These are phyloP conservation scores for Metschnikowia anglica DNA, from an alignment of 805 yeast genomes.

Conservation along the genomic window DNA sequence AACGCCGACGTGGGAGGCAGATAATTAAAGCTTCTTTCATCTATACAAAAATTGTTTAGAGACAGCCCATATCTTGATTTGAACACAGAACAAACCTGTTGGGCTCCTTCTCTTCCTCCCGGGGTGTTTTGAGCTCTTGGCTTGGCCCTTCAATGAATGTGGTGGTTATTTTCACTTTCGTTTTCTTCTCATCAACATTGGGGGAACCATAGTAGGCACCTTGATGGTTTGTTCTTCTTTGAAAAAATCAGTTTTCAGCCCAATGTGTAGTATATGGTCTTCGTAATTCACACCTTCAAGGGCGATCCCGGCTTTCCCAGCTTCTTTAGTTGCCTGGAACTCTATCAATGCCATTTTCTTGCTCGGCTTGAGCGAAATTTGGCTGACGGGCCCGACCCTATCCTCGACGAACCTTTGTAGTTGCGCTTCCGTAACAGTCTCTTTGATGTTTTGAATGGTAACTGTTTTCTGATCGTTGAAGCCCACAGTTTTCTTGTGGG, in stretches of 20 bases:
- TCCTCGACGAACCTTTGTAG: slow-evolving; percentile 29
- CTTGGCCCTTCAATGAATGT: neutral
- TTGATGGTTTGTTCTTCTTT: slow-evolving; percentile 5
- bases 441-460: slow-evolving; percentile 27
- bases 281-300: slow-evolving; percentile 42
- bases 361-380: slow-evolving; percentile 47
- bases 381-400: slow-evolving; percentile 34
- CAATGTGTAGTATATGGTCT: slow-evolving; percentile 22
- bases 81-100: no score
- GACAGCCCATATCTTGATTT: no score
- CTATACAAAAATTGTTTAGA: no score
- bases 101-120: no score
- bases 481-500: slow-evolving; percentile 11
- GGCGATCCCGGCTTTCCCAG: slow-evolving; percentile 52
- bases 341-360: slow-evolving; percentile 50
- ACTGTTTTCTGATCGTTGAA: slow-evolving; percentile 24
- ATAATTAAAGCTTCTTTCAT: no score
- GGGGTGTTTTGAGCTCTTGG: neutral
- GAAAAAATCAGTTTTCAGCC: slow-evolving; percentile 16
- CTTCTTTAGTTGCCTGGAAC: slow-evolving; percentile 40
- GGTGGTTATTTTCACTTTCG: slow-evolving; percentile 1
- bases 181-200: slow-evolving; percentile 18
- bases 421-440: slow-evolving; percentile 38
- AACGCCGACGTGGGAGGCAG: no score
- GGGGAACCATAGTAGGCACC: slow-evolving; percentile 20